Base-by-base conservation (phyloP, 2,329 filamentous ascomycete species). In the Coniochaeta hoffmannii region DNA sequence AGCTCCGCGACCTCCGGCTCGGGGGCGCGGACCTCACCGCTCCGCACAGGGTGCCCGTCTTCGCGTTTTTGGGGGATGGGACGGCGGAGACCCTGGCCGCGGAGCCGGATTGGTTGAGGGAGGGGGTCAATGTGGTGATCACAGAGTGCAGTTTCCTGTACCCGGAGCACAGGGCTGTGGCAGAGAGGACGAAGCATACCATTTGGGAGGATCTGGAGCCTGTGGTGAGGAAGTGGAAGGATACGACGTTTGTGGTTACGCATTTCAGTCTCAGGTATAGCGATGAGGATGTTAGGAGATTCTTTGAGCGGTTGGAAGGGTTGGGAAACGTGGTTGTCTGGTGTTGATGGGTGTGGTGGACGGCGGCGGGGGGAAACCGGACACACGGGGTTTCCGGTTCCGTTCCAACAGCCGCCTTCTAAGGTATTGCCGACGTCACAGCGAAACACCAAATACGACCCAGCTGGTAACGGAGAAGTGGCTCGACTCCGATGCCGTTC, bases 101-200 rank as follows among this genome's bases (percentile, higher is more conserved):
- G 0, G 72, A 64, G 53, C 73, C 74, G 0, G 58, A 62, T 24
- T 77, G 75, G 74, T 57, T 78, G 28, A 52, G 56, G 2, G 61
- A 64, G 0, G 73, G 66, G 0, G 69, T 77, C 14, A 67, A 70
- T 7, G 73, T 78, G 5, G 75, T 78, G 53, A 73, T 79, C 35
- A 77, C 74, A 0, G 76, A 79, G 63, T 78, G 76, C 61, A 77
- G 74, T 55, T 78, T 79, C 58, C 54, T 78, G 30, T 67, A 66
- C 30, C 70, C 74, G 36, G 67, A 71, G 59, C 76, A 79, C 60
- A 63, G 68, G 17, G 63, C 61, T 2, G 75, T 77, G 64, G 75
- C 75, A 1, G 68, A 65, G 10, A 71, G 71, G 64, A 78, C 76
- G 5, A 76, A 75, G 61, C 76, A 78, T 57, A 78, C 76, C 0